Evolutionary conservation across 345 rosid species (phyloP).

Genomic region (thale cress (Arabidopsis thaliana)): DNA sequence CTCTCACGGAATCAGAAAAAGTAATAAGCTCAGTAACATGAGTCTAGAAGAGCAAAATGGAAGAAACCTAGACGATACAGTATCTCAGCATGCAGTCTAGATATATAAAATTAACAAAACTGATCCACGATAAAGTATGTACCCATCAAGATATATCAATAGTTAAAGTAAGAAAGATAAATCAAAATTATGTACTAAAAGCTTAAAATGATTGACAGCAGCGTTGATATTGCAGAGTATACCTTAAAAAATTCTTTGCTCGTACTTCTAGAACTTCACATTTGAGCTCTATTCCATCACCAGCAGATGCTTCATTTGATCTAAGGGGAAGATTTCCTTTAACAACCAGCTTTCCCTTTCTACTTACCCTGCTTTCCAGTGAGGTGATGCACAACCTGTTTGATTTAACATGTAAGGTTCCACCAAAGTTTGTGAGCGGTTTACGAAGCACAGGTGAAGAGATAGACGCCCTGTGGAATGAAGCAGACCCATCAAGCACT

Average conservation of each 20-base stretch:
- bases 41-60: constrained; percentile 10
- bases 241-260: constrained; percentile 93
- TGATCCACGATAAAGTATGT: neutral
- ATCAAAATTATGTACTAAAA: constrained; percentile 8
- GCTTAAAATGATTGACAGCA: constrained; percentile 11
- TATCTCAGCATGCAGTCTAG: neutral
- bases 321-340: constrained; percentile 90
- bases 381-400: constrained; percentile 81
- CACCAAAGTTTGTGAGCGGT: constrained; percentile 92
- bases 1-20: constrained; percentile 17
- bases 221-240: constrained; percentile 20
- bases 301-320: constrained; percentile 71
- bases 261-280: constrained; percentile 96
- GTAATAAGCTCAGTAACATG: constrained; percentile 16
- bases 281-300: constrained; percentile 88
- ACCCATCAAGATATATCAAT: neutral
- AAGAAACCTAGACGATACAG: neutral
- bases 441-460: constrained; percentile 84
- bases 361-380: constrained; percentile 86
- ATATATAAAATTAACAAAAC: constrained; percentile 9
- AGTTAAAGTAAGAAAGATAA: neutral
- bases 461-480: constrained; percentile 89
- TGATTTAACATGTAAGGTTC: constrained; percentile 83
- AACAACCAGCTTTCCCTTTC: constrained; percentile 86
- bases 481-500: constrained; percentile 85